Evolutionary conservation across 106 monocot genomes (phyloP), one percentile per base, ranked within the genome.

Genomic region (Dendrobium huoshanense): DNA sequence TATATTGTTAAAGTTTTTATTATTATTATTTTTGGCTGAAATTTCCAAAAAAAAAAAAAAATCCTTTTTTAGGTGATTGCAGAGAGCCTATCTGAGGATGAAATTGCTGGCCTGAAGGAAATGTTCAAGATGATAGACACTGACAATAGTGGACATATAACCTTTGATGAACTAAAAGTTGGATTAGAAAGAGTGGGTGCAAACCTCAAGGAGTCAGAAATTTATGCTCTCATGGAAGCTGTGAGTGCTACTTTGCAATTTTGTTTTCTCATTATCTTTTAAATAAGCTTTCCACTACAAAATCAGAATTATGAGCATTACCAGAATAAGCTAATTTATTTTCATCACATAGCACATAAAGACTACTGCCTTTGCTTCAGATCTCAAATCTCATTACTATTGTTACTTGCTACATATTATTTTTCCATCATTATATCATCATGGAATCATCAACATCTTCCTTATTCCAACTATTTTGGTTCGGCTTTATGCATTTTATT

Each of bases 131-230:
- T 37, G 37, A 37, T 37, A 37, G 37, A 37, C 37, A 37, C 37
- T 37, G 37, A 37, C 37, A 37, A 37, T 67, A 85, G 85, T 82
- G 86, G 86, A 4, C 86, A 86, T 20, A 86, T 86, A 20, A 82
- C 86, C 3, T 86, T 55, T 80, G 86, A 86, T 55, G 86, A 86
- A 82, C 82, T 86, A 65, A 86, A 86, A 48, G 82, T 55, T 75
- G 86, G 86, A 33, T 68, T 86, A 74, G 55, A 86, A 75, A 86
- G 54, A 79, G 79, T 82, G 5, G 86, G 86, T 44, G 86, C 86
- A 3, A 77, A 86, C 33, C 79, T 86, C 17, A 79, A 79, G 76
- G 86, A 86, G 20, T 75, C 82, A 29, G 86, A 86, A 77, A 82
- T 86, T 45, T 82, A 77, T 82, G 86, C 82, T 49, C 75, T 86